phyloP scores from a whole-genome alignment of 257 asterid genomes.

The Nicotiana sylvestris region DNA sequence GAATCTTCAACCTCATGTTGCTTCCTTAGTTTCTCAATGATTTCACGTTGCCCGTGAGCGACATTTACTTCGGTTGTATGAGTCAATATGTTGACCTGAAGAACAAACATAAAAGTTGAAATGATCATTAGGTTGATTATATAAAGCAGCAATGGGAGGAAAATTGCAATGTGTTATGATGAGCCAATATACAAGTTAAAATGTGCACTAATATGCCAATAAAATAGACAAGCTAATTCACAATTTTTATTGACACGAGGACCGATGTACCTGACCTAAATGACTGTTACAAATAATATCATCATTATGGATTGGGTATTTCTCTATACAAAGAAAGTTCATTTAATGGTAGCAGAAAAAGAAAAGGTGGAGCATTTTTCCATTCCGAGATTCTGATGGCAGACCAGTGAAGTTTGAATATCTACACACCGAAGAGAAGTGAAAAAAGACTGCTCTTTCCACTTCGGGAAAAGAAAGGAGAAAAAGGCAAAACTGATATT shows the following conservation, averaged over 20 bases:
- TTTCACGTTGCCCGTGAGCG: conserved; percentile 27
- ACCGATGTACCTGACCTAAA: background rate
- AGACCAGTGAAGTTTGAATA: background rate
- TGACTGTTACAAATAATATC: background rate
- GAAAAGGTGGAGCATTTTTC: background rate
- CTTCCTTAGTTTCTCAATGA: conserved; percentile 24
- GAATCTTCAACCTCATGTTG: conserved; percentile 22
- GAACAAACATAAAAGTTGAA: conserved; percentile 17
- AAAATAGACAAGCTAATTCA: background rate
- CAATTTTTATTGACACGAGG: background rate
- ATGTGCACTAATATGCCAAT: background rate
- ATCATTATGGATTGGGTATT: background rate
- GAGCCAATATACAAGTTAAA: background rate
- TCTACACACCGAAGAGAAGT: too few relatives aligned
- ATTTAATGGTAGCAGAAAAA: background rate
- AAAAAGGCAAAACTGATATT: too few relatives aligned
- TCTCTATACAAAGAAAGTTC: background rate
- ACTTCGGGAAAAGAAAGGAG: too few relatives aligned
- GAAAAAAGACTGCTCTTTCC: too few relatives aligned
- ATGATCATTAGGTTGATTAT: background rate
- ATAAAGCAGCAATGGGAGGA: background rate
- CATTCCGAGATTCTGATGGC: background rate
- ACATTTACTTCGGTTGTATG: conserved; percentile 45
- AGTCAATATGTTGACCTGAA: conserved; percentile 81
- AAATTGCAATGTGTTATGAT: background rate